Conservation (phyloP, 495 filamentous ascomycete genomes). For the Astrothelium macrocarpum region DNA sequence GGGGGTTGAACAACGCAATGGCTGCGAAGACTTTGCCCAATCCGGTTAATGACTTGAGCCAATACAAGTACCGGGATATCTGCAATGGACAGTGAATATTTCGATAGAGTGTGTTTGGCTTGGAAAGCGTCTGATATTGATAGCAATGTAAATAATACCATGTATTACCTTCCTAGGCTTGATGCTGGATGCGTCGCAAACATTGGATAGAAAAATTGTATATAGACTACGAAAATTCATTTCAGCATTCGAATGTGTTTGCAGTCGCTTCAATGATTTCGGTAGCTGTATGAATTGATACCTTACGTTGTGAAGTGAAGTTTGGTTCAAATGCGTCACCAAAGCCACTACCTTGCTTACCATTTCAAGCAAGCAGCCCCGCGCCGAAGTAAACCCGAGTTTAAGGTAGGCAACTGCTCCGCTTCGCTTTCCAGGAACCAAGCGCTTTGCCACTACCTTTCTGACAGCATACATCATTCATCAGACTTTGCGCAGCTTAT, state of each 20-base stretch:
- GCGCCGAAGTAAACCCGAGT: slow-evolving; percentile 2
- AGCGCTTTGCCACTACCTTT: neutral
- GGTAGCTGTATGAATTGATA: no score
- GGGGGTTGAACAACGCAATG: slow-evolving; percentile 34
- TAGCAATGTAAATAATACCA: neutral
- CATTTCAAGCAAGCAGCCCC: neutral
- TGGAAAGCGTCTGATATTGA: neutral
- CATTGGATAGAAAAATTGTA: neutral
- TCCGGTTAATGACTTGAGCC: slow-evolving; percentile 23
- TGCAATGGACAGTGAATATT: slow-evolving; percentile 13
- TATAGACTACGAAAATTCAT: neutral
- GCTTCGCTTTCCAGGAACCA: neutral
- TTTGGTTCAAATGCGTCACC: neutral
- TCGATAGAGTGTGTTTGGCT: neutral
- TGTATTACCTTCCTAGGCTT: neutral
- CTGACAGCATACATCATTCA: neutral
- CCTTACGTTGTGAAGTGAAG: no score
- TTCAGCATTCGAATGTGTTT: neutral
- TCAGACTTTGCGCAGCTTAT: slow-evolving; percentile 7
- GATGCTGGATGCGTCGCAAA: neutral
- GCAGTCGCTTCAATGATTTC: no score
- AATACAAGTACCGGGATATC: slow-evolving; percentile 27
- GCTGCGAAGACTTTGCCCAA: slow-evolving; percentile 25
- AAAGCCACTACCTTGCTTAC: neutral
- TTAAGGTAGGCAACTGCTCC: neutral